Conservation (phyloP, 1,284 basidiomycete genomes). For the Paramarasmius palmivorus region DNA sequence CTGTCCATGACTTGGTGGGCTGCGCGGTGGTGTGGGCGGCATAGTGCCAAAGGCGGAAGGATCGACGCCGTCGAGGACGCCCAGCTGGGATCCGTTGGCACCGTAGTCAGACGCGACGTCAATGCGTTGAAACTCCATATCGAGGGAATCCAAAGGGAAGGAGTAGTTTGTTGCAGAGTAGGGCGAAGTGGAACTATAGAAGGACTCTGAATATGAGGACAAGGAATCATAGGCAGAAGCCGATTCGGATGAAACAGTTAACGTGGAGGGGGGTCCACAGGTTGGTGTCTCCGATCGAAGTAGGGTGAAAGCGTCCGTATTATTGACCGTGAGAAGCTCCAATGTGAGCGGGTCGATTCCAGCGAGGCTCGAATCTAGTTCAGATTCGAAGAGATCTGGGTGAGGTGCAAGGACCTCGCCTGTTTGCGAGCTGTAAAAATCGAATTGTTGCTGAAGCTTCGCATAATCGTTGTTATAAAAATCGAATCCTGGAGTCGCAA, state of each 20-base stretch:
- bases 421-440: constrained; percentile 66
- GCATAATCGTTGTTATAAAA: constrained; percentile 10
- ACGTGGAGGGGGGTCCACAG: constrained; percentile 71
- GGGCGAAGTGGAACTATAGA: constrained; percentile 59
- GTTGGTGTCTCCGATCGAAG: constrained; percentile 62
- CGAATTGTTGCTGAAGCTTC: constrained; percentile 37
- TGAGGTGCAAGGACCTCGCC: constrained; percentile 67
- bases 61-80: constrained; percentile 45
- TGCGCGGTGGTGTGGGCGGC: constrained; percentile 61
- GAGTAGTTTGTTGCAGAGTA: constrained; percentile 53
- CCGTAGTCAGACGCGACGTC: constrained; percentile 54
- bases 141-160: constrained; percentile 55
- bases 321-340: constrained; percentile 61
- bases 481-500: not conserved
- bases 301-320: constrained; percentile 62
- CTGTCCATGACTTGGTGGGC: constrained; percentile 43
- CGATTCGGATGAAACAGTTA: constrained; percentile 78
- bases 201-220: constrained; percentile 65
- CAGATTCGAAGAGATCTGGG: constrained; percentile 78
- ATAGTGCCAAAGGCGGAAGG: constrained; percentile 56
- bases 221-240: constrained; percentile 69
- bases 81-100: constrained; percentile 38
- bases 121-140: constrained; percentile 71
- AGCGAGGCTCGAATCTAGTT: constrained; percentile 70
- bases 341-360: constrained; percentile 63